Conservation (phyloP, 192 early-diverging fungal species). For the Jimgerdemannia flammicorona region DNA sequence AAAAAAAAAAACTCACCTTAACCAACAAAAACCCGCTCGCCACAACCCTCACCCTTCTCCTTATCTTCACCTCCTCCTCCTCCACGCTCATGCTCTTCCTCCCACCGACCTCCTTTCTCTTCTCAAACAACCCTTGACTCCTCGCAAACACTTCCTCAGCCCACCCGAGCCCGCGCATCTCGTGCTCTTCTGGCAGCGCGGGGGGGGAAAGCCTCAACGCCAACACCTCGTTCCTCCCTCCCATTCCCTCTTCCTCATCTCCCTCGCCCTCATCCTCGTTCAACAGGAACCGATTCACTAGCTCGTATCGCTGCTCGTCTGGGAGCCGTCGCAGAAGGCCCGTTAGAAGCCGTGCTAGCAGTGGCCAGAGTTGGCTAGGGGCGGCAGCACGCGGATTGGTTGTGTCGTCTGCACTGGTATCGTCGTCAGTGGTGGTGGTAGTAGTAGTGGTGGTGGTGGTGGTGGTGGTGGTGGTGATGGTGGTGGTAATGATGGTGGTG, state of each 20-base stretch:
- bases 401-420: neutral
- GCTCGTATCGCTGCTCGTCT: slow-evolving; percentile 10
- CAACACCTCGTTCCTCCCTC: neutral
- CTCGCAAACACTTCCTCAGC: slow-evolving; percentile 20
- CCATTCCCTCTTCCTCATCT: neutral
- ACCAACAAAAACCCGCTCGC: slow-evolving; percentile 26
- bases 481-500: neutral
- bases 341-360: slow-evolving; percentile 18
- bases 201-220: slow-evolving; percentile 17
- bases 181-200: slow-evolving; percentile 41
- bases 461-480: no score
- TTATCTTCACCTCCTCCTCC: neutral
- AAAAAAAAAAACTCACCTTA: slow-evolving; percentile 25
- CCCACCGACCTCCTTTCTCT: neutral
- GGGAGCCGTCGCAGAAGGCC: slow-evolving; percentile 11
- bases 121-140: neutral
- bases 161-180: slow-evolving; percentile 49
- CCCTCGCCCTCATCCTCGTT: slow-evolving; percentile 4
- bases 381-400: neutral
- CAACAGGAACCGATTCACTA: slow-evolving; percentile 20
- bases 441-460: no score
- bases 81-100: slow-evolving; percentile 5
- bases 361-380: slow-evolving; percentile 17
- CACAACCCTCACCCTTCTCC: slow-evolving; percentile 14
- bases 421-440: neutral